Conservation (phyloP, 2,329 filamentous ascomycete genomes). For the Alternaria arborescens region DNA sequence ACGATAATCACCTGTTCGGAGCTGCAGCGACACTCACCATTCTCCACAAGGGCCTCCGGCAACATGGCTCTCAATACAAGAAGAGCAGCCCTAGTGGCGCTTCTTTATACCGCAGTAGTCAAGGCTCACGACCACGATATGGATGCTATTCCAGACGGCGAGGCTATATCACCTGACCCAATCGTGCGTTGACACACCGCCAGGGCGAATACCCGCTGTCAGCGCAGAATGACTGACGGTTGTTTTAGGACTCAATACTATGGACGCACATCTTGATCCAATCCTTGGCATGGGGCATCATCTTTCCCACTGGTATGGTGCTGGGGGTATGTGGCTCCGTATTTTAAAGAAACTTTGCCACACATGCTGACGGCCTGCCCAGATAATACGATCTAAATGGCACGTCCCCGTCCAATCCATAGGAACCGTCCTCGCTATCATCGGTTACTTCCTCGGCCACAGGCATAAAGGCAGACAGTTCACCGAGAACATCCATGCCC, state of each 20-base stretch:
- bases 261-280: slow-evolving; percentile 95
- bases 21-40: slow-evolving; percentile 3
- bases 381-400: slow-evolving; percentile 91
- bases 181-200: slow-evolving; percentile 37
- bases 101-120: slow-evolving; percentile 38
- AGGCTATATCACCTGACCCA: slow-evolving; percentile 48
- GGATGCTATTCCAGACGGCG: slow-evolving; percentile 51
- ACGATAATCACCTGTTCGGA: slow-evolving; percentile 14
- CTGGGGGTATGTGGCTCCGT: slow-evolving; percentile 71
- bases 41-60: slow-evolving; percentile 11
- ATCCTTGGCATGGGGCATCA: slow-evolving; percentile 84
- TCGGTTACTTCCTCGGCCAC: slow-evolving; percentile 92
- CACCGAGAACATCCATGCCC: slow-evolving; percentile 72
- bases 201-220: not conserved
- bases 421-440: slow-evolving; percentile 76
- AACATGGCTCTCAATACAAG: slow-evolving; percentile 21
- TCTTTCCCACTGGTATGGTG: slow-evolving; percentile 96
- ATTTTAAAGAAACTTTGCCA: not conserved
- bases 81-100: slow-evolving; percentile 26
- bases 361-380: slow-evolving; percentile 16
- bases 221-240: slow-evolving; percentile 22
- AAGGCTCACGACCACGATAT: slow-evolving; percentile 53
- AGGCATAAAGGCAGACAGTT: slow-evolving; percentile 90
- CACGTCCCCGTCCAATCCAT: slow-evolving; percentile 88
- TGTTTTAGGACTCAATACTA: slow-evolving; percentile 74